Percentiles rank a stretch among this genome's conserved stretches.
These are phyloP conservation scores for Dissoconium aciculare DNA, from an alignment of 2,329 filamentous ascomycete species.

Conservation along the genomic window DNA sequence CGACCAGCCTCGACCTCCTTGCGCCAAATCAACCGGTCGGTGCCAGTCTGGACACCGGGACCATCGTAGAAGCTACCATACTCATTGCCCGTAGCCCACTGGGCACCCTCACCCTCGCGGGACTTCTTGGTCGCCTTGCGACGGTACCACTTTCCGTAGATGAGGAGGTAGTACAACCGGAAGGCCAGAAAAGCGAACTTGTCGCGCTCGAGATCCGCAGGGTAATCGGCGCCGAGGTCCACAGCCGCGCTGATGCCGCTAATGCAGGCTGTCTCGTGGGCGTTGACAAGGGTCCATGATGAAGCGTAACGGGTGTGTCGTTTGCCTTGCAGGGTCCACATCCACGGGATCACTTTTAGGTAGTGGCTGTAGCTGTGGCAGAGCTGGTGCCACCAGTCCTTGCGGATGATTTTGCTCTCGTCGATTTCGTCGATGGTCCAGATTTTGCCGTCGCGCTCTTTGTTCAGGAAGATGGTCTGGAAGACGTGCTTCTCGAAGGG, in stretches of 20 bases:
- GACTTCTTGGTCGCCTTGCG: conserved; percentile 23
- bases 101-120: conserved; percentile 35
- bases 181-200: conserved; percentile 46
- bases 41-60: conserved; percentile 37
- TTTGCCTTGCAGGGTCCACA: conserved; percentile 57
- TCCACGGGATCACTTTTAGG: conserved; percentile 49
- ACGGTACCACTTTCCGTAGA: conserved; percentile 48
- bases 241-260: conserved; percentile 58
- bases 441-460: conserved; percentile 36
- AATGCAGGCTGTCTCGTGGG: conserved; percentile 56
- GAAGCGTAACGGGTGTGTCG: conserved; percentile 49
- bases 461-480: conserved; percentile 54
- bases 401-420: conserved; percentile 43
- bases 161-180: conserved; percentile 45
- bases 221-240: conserved; percentile 50
- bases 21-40: conserved; percentile 42
- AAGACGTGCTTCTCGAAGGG: conserved; percentile 50
- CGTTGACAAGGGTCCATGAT: conserved; percentile 55
- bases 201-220: conserved; percentile 47
- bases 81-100: conserved; percentile 40
- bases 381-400: conserved; percentile 55
- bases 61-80: conserved; percentile 47
- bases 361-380: conserved; percentile 51
- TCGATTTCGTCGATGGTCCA: conserved; percentile 48
- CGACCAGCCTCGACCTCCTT: conserved; percentile 29